phyloP scores from a whole-genome alignment of 2,329 filamentous ascomycete genomes.

The Phialocephala sp. region DNA sequence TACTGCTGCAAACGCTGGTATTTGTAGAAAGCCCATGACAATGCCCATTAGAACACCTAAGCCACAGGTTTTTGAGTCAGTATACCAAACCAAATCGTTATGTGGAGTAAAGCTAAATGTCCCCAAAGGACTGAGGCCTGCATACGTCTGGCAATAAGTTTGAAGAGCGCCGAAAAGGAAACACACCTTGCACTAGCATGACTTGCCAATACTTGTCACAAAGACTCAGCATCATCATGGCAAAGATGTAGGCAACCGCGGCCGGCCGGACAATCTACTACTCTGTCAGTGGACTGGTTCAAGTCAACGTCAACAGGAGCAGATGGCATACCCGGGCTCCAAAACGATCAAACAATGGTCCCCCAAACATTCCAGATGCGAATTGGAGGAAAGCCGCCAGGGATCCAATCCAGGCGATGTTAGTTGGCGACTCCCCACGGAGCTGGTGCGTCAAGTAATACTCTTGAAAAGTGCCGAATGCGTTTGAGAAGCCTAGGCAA shows the following conservation, averaged over 20 bases:
- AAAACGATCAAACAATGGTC: slow-evolving; percentile 64
- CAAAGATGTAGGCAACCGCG: background rate
- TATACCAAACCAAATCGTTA: too few species aligned
- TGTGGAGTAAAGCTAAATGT: too few species aligned
- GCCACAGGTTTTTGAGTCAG: too few species aligned
- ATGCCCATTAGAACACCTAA: slow-evolving; percentile 49
- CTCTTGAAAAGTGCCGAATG: background rate
- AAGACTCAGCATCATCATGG: background rate
- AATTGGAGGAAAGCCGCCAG: slow-evolving; percentile 58
- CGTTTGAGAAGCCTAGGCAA: background rate
- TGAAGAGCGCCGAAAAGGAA: background rate
- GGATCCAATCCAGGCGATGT: slow-evolving; percentile 63
- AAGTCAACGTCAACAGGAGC: background rate
- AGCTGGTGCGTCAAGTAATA: slow-evolving; percentile 55
- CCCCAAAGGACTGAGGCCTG: background rate
- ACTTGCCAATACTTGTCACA: background rate
- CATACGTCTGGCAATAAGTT: background rate
- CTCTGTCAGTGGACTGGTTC: background rate
- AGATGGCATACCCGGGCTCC: slow-evolving; percentile 54
- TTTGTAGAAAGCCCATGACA: slow-evolving; percentile 48
- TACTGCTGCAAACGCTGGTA: slow-evolving; percentile 47
- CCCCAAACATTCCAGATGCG: slow-evolving; percentile 56
- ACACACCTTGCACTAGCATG: background rate
- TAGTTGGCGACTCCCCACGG: slow-evolving; percentile 53
- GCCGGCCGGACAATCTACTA: background rate